phyloP scores from a whole-genome alignment of 2,329 filamentous ascomycete species.

The Didymella keratinophila region DNA sequence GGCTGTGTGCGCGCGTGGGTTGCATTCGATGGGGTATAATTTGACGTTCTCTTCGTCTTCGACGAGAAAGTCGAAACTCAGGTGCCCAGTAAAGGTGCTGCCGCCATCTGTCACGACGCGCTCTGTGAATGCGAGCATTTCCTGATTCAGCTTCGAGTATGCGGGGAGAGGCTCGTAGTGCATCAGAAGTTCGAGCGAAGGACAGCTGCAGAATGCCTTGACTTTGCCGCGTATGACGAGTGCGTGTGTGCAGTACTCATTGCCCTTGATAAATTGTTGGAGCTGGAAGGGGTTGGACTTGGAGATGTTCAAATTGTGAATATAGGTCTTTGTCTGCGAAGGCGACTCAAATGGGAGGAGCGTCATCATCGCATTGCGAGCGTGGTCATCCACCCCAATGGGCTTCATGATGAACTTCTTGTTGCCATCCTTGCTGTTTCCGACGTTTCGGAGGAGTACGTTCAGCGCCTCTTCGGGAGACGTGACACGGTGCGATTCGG shows the following conservation, averaged over 20 bases:
- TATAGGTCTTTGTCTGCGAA: constrained; percentile 62
- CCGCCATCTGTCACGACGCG: constrained; percentile 62
- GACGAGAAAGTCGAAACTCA: constrained; percentile 76
- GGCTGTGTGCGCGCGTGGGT: constrained; percentile 73
- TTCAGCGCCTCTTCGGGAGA: constrained; percentile 62
- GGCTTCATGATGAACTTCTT: constrained; percentile 72
- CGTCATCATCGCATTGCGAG: constrained; percentile 67
- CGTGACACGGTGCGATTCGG: constrained; percentile 60
- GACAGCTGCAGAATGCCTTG: constrained; percentile 72
- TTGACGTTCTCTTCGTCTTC: constrained; percentile 49
- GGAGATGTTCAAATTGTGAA: constrained; percentile 65
- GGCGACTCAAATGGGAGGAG: constrained; percentile 65
- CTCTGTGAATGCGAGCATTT: constrained; percentile 72
- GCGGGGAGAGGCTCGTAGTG: constrained; percentile 69
- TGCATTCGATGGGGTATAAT: constrained; percentile 75
- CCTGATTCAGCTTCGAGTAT: constrained; percentile 61
- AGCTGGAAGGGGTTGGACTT: constrained; percentile 68
- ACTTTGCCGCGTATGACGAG: constrained; percentile 71
- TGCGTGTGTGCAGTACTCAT: constrained; percentile 76
- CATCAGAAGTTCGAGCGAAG: constrained; percentile 68
- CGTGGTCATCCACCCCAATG: constrained; percentile 67
- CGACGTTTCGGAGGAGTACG: constrained; percentile 54
- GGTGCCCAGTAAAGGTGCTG: constrained; percentile 68
- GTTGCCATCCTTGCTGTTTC: constrained; percentile 22
- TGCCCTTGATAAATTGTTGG: constrained; percentile 70